Evolutionary conservation across 2,329 filamentous ascomycete genomes (phyloP).

Genomic region (Xylariaceae sp.): DNA sequence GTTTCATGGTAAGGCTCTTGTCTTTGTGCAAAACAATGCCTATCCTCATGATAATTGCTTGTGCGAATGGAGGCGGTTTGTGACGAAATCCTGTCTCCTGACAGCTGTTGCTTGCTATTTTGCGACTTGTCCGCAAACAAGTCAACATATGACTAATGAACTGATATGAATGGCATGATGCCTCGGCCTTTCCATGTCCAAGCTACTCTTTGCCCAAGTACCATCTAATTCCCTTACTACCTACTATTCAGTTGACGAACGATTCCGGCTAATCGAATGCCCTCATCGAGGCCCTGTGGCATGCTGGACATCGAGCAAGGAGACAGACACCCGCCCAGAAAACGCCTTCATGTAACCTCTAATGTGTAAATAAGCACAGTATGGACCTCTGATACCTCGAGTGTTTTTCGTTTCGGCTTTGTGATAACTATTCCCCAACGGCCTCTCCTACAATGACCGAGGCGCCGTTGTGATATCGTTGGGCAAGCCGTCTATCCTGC

Average conservation of each 20-base stretch:
- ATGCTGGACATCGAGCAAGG: not conserved
- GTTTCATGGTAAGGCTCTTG: no score
- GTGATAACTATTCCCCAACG: not conserved
- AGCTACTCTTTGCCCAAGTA: not conserved
- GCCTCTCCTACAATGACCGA: not conserved
- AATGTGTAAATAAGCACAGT: slow-evolving; percentile 11
- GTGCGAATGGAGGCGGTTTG: no score
- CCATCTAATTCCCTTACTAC: slow-evolving; percentile 16
- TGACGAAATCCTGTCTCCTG: slow-evolving; percentile 1
- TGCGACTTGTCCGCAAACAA: slow-evolving; percentile 5
- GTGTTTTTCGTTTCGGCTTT: not conserved
- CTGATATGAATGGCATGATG: not conserved
- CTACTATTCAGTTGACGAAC: not conserved
- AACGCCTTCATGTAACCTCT: slow-evolving; percentile 6
- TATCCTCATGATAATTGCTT: no score
- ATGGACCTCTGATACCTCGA: not conserved
- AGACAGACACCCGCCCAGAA: not conserved
- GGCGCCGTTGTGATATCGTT: not conserved
- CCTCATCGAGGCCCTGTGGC: not conserved
- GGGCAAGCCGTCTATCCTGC: not conserved
- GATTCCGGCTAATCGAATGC: not conserved
- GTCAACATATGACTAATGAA: not conserved
- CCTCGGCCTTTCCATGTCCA: slow-evolving; percentile 12
- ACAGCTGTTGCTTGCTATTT: slow-evolving; percentile 17
- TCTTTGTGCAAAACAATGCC: no score